These are phyloP conservation scores for Favolaschia claudopus DNA, from an alignment of 768 basidiomycete species.

Conservation along the genomic window DNA sequence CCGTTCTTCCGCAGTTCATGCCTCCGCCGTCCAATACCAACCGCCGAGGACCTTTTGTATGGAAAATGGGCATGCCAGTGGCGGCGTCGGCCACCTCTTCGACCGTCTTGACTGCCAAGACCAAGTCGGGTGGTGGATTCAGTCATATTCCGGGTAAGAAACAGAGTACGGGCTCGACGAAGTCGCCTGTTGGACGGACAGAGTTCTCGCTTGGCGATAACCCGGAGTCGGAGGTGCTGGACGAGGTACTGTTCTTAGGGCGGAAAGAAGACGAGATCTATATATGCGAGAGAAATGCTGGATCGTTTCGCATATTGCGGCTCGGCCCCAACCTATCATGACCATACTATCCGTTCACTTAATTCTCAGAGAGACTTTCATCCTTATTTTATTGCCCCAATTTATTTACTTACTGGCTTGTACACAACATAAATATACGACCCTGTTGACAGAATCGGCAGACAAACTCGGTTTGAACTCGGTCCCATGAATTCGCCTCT, in stretches of 20 bases:
- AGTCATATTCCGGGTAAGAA: slow-evolving; percentile 55
- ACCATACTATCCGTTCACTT: slow-evolving; percentile 27
- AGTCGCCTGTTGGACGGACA: slow-evolving; percentile 53
- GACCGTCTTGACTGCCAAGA: slow-evolving; percentile 49
- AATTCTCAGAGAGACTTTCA: slow-evolving; percentile 24
- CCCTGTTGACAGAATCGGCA: too few relatives aligned
- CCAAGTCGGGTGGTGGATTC: slow-evolving; percentile 44
- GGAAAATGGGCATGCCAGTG: slow-evolving; percentile 83
- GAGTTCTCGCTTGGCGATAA: slow-evolving; percentile 61
- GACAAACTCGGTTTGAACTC: too few relatives aligned
- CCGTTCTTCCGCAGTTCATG: slow-evolving; percentile 72
- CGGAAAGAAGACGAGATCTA: slow-evolving; percentile 80
- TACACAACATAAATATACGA: slow-evolving; percentile 17
- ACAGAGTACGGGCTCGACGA: slow-evolving; percentile 52
- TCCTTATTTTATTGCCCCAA: slow-evolving; percentile 23
- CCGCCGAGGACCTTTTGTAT: slow-evolving; percentile 78
- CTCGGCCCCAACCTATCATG: slow-evolving; percentile 56
- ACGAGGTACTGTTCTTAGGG: slow-evolving; percentile 85
- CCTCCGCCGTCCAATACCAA: slow-evolving; percentile 68
- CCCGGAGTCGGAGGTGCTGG: slow-evolving; percentile 58
- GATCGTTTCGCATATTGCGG: slow-evolving; percentile 78
- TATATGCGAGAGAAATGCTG: slow-evolving; percentile 78
- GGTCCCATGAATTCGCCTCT: too few relatives aligned
- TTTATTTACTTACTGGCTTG: slow-evolving; percentile 24
- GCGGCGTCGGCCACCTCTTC: slow-evolving; percentile 47